Conservation (phyloP, 1,284 basidiomycete genomes). For the Pterula multifida region DNA sequence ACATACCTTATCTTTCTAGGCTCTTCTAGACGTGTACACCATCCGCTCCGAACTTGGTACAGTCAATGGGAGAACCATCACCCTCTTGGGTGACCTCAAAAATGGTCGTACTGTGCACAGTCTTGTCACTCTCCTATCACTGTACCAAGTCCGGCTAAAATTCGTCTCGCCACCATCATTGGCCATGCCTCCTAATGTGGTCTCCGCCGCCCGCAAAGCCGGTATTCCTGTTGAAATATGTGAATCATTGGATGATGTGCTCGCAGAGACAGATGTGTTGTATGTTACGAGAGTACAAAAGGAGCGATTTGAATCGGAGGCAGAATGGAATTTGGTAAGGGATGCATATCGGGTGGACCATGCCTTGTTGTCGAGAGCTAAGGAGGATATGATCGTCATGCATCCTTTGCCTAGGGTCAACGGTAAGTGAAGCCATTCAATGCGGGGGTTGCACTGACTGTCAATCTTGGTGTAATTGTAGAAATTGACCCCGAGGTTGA, state of each 20-base stretch:
- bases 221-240: constrained; percentile 75
- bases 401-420: constrained; percentile 93
- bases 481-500: constrained; percentile 99
- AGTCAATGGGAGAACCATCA: constrained; percentile 93
- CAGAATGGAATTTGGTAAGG: constrained; percentile 87
- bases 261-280: constrained; percentile 90
- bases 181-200: constrained; percentile 84
- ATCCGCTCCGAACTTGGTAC: constrained; percentile 98
- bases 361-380: constrained; percentile 81
- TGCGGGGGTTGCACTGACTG: not conserved
- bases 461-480: constrained; percentile 16
- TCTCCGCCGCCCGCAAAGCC: constrained; percentile 72
- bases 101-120: constrained; percentile 97
- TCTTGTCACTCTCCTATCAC: constrained; percentile 83
- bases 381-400: constrained; percentile 97
- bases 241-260: constrained; percentile 81
- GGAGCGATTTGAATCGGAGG: constrained; percentile 79
- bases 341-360: constrained; percentile 93
- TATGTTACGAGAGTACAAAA: constrained; percentile 96
- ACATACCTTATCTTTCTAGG: constrained; percentile 28
- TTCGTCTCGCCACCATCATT: constrained; percentile 91
- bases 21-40: constrained; percentile 90
- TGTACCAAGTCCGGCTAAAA: constrained; percentile 93
- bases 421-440: constrained; percentile 32
- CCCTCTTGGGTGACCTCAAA: constrained; percentile 92